Percentiles rank a stretch among this genome's conserved stretches.
Conservation (phyloP, 441 rosid species). For the Gossypium trilobum region DNA sequence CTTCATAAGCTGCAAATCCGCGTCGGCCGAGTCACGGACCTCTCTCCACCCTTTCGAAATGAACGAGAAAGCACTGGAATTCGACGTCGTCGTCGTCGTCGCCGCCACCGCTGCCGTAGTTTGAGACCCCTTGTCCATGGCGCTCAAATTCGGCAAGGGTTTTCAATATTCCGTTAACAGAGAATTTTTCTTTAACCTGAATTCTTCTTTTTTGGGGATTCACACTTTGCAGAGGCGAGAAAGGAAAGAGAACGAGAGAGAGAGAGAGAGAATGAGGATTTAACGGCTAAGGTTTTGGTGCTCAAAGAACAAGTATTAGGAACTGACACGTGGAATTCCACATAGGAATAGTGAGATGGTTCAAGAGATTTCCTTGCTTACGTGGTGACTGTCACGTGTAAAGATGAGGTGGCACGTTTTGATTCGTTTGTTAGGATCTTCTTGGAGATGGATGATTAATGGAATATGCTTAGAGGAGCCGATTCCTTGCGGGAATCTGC, state of each 20-base stretch:
- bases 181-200: neutral
- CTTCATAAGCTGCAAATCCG: slow-evolving; percentile 71
- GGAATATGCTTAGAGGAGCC: slow-evolving; percentile 19
- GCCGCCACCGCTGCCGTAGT: slow-evolving; percentile 18
- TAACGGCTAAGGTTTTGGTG: slow-evolving; percentile 30
- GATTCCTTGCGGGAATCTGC: slow-evolving; percentile 1
- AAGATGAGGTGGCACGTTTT: neutral
- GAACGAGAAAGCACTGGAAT: slow-evolving; percentile 59
- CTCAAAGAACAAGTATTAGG: slow-evolving; percentile 15
- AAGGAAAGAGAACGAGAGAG: neutral
- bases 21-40: slow-evolving; percentile 82
- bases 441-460: neutral
- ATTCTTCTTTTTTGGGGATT: slow-evolving; percentile 9
- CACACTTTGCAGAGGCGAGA: neutral
- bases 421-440: slow-evolving; percentile 3
- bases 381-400: neutral
- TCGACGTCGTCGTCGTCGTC: slow-evolving; percentile 28
- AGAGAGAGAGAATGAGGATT: slow-evolving; percentile 1
- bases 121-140: slow-evolving; percentile 25
- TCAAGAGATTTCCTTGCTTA: neutral
- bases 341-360: slow-evolving; percentile 16
- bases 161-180: neutral
- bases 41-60: slow-evolving; percentile 81
- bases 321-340: slow-evolving; percentile 19
- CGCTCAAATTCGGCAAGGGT: slow-evolving; percentile 13